Conservation (phyloP, 2,329 filamentous ascomycete genomes). For the Eutypella sp. region DNA sequence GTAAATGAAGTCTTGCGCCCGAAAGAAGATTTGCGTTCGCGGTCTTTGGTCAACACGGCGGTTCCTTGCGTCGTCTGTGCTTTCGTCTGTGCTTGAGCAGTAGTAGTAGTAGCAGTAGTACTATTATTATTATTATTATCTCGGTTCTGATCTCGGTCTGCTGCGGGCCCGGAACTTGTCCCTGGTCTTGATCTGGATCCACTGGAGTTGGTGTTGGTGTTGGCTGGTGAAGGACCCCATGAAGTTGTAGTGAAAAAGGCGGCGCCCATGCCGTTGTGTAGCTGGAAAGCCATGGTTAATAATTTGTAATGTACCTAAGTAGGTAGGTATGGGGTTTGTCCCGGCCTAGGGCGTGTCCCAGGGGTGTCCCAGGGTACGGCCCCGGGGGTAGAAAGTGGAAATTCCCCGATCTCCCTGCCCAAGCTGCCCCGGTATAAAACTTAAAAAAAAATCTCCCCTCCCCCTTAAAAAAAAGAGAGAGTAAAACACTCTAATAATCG, state of each 20-base stretch:
- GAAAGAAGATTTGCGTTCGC: slow-evolving; percentile 49
- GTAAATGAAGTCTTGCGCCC: slow-evolving; percentile 50
- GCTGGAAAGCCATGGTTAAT: slow-evolving; percentile 1
- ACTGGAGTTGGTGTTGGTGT: slow-evolving; percentile 8
- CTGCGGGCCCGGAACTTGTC: slow-evolving; percentile 33
- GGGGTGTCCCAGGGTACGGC: too few species aligned
- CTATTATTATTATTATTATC: too few species aligned
- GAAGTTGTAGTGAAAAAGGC: slow-evolving; percentile 26
- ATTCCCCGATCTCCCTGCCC: too few species aligned
- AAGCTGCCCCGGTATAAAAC: too few species aligned
- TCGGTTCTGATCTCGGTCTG: slow-evolving; percentile 9
- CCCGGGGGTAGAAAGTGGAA: too few species aligned
- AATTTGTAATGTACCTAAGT: background rate
- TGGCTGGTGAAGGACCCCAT: slow-evolving; percentile 20
- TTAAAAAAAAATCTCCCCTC: too few species aligned
- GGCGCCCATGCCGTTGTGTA: slow-evolving; percentile 2
- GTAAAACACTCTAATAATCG: too few species aligned
- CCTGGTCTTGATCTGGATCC: slow-evolving; percentile 27
- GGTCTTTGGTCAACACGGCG: slow-evolving; percentile 39
- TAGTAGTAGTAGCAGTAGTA: too few species aligned
- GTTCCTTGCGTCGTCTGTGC: slow-evolving; percentile 15
- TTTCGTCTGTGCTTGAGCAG: slow-evolving; percentile 3
- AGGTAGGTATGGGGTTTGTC: too few species aligned
- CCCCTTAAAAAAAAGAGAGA: too few species aligned
- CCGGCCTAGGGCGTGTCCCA: too few species aligned